These are phyloP conservation scores for Teunomyces panamensis DNA, from an alignment of 805 yeast species.

Conservation along the genomic window DNA sequence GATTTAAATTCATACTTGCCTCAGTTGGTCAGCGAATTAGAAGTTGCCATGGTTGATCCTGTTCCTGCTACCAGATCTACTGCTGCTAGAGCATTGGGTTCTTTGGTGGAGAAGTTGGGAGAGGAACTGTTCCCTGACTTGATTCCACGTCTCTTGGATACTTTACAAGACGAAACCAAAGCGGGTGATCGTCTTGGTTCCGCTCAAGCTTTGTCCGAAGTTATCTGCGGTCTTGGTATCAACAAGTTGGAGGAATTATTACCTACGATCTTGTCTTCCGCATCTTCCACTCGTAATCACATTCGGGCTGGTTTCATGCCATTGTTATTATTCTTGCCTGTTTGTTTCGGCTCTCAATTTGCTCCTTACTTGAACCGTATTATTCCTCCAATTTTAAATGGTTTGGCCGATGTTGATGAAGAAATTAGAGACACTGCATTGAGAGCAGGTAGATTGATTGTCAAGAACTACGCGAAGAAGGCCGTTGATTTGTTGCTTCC, in stretches of 20 bases:
- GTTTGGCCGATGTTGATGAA: conserved; percentile 87
- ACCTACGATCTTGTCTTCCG: conserved; percentile 73
- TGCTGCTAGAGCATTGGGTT: conserved; percentile 95
- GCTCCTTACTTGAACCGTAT: conserved; percentile 82
- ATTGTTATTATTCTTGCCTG: conserved; percentile 82
- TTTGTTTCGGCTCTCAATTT: conserved; percentile 88
- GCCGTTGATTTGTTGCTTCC: conserved; percentile 93
- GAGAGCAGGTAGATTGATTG: conserved; percentile 90
- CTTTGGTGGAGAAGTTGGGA: conserved; percentile 92
- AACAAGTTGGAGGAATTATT: conserved; percentile 83
- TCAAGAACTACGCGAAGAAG: conserved; percentile 83
- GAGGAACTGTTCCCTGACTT: conserved; percentile 93
- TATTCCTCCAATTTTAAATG: conserved; percentile 88
- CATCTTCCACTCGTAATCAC: conserved; percentile 62
- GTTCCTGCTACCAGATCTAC: conserved; percentile 97
- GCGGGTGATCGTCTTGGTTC: conserved; percentile 94
- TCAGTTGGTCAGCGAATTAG: conserved; percentile 75
- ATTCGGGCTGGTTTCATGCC: conserved; percentile 94
- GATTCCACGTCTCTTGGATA: conserved; percentile 72
- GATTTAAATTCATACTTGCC: conserved; percentile 84
- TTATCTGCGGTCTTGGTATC: conserved; percentile 86
- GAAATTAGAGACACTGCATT: conserved; percentile 84
- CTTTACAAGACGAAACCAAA: conserved; percentile 71
- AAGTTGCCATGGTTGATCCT: conserved; percentile 96
- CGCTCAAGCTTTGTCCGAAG: conserved; percentile 95